Evolutionary conservation across 2,329 filamentous ascomycete genomes (phyloP).

Genomic region (Sporothrix schenckii): DNA sequence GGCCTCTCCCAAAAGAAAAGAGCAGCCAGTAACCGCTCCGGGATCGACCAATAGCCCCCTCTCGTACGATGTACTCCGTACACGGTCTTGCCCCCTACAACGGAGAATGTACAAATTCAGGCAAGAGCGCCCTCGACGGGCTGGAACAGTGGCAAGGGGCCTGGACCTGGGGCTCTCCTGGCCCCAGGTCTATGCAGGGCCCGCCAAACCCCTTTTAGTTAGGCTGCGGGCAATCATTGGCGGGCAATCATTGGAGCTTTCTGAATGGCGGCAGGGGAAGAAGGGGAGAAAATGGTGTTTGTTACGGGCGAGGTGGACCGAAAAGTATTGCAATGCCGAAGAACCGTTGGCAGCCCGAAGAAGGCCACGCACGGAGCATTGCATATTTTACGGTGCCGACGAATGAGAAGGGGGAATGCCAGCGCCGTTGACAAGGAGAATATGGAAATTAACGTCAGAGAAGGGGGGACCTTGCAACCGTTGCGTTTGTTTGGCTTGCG

Average conservation of each 20-base stretch:
- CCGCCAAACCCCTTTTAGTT: not conserved
- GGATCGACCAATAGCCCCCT: slow-evolving; percentile 23
- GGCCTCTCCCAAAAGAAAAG: not conserved
- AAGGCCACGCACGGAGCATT: not conserved
- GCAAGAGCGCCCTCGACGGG: not conserved
- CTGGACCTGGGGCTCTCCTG: not conserved
- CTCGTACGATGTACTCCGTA: no score
- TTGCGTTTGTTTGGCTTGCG: slow-evolving; percentile 6
- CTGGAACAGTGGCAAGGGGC: slow-evolving; percentile 8
- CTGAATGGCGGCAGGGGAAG: not conserved
- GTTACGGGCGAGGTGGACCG: not conserved
- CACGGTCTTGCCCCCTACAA: no score
- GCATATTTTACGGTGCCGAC: not conserved
- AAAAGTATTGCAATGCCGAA: not conserved
- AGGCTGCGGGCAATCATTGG: not conserved
- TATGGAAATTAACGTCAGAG: not conserved
- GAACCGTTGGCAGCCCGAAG: not conserved
- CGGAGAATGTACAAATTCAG: slow-evolving; percentile 26
- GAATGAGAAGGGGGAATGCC: not conserved
- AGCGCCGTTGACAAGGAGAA: not conserved
- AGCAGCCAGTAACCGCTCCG: slow-evolving; percentile 12
- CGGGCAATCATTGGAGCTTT: no score
- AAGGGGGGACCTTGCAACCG: not conserved
- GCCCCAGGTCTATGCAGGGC: not conserved
- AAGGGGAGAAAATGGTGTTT: not conserved